A percentile compares a stretch with the other conserved stretches of the same genome.
phyloP scores from a whole-genome alignment of 2,329 filamentous ascomycete species.

The Neopestalotiopsis clavispora region DNA sequence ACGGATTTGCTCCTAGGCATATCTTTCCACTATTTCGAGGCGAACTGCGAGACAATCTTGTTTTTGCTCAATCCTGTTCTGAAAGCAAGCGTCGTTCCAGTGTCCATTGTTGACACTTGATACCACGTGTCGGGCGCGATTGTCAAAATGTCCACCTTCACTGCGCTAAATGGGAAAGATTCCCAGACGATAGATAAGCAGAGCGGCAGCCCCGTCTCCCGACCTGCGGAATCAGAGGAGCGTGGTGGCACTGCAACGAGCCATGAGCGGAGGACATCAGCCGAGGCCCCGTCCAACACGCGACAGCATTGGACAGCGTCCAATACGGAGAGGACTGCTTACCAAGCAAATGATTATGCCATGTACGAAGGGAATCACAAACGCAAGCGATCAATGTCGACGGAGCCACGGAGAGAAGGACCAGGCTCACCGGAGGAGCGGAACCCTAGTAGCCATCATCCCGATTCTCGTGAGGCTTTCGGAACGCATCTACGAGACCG shows the following conservation, averaged over 20 bases:
- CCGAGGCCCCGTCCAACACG: constrained; percentile 32
- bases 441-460: constrained; percentile 40
- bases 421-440: constrained; percentile 33
- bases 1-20: not conserved
- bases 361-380: constrained; percentile 56
- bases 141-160: constrained; percentile 36
- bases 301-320: constrained; percentile 48
- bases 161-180: constrained; percentile 38
- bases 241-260: constrained; percentile 26
- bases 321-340: constrained; percentile 46
- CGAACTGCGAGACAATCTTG: not conserved
- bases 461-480: constrained; percentile 48
- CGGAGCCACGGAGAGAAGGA: constrained; percentile 50
- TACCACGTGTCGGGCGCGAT: not conserved
- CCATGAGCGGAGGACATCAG: constrained; percentile 30
- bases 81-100: not conserved
- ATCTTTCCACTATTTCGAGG: constrained; percentile 14
- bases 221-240: constrained; percentile 33
- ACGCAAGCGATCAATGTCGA: constrained; percentile 72
- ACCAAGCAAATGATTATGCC: constrained; percentile 44
- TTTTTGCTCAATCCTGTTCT: not conserved
- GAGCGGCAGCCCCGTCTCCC: constrained; percentile 30
- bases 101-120: not conserved
- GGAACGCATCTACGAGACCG: constrained; percentile 48
- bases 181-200: constrained; percentile 29